These are phyloP conservation scores for Colletotrichum gigasporum DNA, from an alignment of 2,329 filamentous ascomycete genomes.

Conservation along the genomic window DNA sequence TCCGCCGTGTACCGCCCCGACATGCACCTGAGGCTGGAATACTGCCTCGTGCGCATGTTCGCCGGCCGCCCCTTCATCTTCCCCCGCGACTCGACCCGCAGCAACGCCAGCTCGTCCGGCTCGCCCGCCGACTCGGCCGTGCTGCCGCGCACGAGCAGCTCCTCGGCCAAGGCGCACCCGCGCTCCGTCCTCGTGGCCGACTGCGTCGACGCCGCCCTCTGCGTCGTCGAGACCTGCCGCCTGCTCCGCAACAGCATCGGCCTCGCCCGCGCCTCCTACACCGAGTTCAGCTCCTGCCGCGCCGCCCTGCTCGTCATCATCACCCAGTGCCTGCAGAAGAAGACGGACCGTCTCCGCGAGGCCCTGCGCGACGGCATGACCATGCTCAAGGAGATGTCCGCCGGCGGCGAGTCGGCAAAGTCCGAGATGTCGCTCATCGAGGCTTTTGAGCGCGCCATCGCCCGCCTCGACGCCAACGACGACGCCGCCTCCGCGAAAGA, in stretches of 20 bases:
- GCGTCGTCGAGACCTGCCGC: conserved; percentile 60
- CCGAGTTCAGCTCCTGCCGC: conserved; percentile 64
- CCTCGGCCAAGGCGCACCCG: conserved; percentile 38
- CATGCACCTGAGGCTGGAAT: conserved; percentile 61
- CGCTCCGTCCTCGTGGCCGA: conserved; percentile 56
- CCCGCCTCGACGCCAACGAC: conserved; percentile 54
- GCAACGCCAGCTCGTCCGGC: conserved; percentile 41
- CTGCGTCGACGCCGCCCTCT: conserved; percentile 61
- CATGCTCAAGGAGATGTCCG: conserved; percentile 62
- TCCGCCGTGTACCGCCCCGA: conserved; percentile 55
- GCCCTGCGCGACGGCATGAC: conserved; percentile 58
- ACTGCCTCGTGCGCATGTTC: conserved; percentile 62
- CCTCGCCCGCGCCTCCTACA: conserved; percentile 63
- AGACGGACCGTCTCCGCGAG: conserved; percentile 51
- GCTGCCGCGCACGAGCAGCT: conserved; percentile 31
- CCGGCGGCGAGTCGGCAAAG: conserved; percentile 60
- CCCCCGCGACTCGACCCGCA: conserved; percentile 39
- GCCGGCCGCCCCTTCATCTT: conserved; percentile 64
- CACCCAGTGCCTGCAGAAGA: conserved; percentile 48
- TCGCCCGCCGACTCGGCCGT: conserved; percentile 38
- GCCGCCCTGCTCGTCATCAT: conserved; percentile 60
- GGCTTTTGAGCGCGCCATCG: conserved; percentile 58
- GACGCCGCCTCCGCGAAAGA: conserved; percentile 45
- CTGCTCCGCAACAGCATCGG: conserved; percentile 59
- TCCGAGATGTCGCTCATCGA: conserved; percentile 63